Base-by-base conservation (phyloP, 2,329 filamentous ascomycete species). In the Spiromastix sp. region DNA sequence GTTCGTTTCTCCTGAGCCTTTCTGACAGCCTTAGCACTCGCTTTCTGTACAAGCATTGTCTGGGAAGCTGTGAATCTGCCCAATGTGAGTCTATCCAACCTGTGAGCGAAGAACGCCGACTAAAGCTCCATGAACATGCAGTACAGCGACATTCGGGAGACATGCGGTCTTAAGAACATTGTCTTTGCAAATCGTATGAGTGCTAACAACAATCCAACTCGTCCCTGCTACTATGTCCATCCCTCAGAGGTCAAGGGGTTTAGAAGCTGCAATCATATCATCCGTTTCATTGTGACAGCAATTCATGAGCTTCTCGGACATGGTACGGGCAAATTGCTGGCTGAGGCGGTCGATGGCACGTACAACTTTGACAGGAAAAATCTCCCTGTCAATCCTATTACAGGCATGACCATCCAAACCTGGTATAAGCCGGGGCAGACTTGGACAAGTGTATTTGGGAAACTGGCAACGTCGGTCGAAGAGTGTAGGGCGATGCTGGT, bases 371-470 rank as follows among this genome's bases (percentile, higher is more conserved):
- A 80, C 48, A 52, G 56, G 17, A 48, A 66, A 16, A 70, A 70
- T 39, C 72, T 70, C 2, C 77, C 76, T 1, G 51, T 70, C 21
- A 75, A 63, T 36, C 75, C 74, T 1, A 45, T 80, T 7, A 70
- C 64, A 3, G 61, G 63, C 18, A 59, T 71, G 38, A 66, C 74
- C 0, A 63, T 81, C 38, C 57, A 49, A 2, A 64, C 60, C 1
- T 78, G 68, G 67, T 81, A 81, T 58, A 71, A 67, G 46, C 70
- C 69, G 2, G 74, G 74, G 2, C 70, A 81, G 54, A 80, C 74
- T 0, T 81, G 74, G 74, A 74, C 70, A 7, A 65, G 67, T 3
- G 65, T 72, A 0, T 80, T 80, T 43, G 73, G 67, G 3, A 59
- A 74, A 16, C 56, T 79, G 31, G 71, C 74, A 2, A 72, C 66